These are phyloP conservation scores for Hansenula sp. DNA, from an alignment of 1,139 yeast species.

Conservation along the genomic window DNA sequence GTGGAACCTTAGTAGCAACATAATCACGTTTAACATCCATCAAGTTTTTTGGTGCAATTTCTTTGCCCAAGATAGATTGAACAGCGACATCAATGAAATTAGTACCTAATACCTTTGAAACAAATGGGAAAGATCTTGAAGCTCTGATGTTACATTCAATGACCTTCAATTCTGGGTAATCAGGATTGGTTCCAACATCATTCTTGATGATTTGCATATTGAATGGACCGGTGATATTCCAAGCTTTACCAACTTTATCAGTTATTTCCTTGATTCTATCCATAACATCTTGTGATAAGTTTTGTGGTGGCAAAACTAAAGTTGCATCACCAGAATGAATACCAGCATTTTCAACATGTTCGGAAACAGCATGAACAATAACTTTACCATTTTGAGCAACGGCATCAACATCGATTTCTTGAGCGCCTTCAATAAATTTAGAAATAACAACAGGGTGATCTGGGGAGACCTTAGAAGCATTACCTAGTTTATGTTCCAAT, in stretches of 20 bases:
- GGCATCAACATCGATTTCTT: constrained; percentile 96
- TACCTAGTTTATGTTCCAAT: constrained; percentile 72
- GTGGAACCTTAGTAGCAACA: constrained; percentile 97
- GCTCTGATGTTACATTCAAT: constrained; percentile 99
- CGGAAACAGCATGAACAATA: constrained; percentile 92
- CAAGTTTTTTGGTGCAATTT: constrained; percentile 63
- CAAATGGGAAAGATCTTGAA: constrained; percentile 97
- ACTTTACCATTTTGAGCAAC: constrained; percentile 89
- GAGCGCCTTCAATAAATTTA: constrained; percentile 91
- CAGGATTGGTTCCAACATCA: constrained; percentile 39
- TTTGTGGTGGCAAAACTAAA: constrained; percentile 86
- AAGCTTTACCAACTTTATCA: constrained; percentile 88
- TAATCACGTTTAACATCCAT: constrained; percentile 58
- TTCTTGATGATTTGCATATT: constrained; percentile 95
- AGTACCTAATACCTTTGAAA: constrained; percentile 90
- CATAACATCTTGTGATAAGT: constrained; percentile 55
- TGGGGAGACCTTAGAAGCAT: constrained; percentile 83
- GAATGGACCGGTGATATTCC: constrained; percentile 97
- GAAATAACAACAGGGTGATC: constrained; percentile 98
- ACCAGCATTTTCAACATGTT: constrained; percentile 98
- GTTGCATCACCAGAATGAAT: constrained; percentile 99
- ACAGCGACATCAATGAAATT: constrained; percentile 95
- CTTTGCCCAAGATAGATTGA: constrained; percentile 72
- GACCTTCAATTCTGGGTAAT: constrained; percentile 65
- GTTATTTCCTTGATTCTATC: constrained; percentile 73